Percentiles rank a stretch among this genome's conserved stretches.
Conservation (phyloP, 2,329 filamentous ascomycete genomes). For the Bimuria novae-zelandiae region DNA sequence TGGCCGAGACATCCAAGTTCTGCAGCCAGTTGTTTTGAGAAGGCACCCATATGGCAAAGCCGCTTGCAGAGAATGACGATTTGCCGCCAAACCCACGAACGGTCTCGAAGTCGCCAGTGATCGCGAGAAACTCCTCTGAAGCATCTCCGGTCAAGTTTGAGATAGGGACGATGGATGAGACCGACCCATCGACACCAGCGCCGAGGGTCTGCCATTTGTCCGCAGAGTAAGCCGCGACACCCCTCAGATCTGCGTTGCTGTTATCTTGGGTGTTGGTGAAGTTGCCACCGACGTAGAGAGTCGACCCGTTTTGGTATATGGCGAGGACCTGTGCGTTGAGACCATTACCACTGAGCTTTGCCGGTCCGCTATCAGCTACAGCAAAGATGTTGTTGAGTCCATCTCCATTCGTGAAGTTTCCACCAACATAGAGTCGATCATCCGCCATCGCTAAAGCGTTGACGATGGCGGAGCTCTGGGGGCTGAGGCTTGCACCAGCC, state of each 20-base stretch:
- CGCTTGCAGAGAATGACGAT: slow-evolving; percentile 64
- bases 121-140: slow-evolving; percentile 73
- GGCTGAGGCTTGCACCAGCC: slow-evolving; percentile 69
- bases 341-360: slow-evolving; percentile 69
- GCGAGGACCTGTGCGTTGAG: slow-evolving; percentile 78
- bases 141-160: slow-evolving; percentile 72
- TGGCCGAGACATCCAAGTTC: slow-evolving; percentile 68
- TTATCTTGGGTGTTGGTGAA: slow-evolving; percentile 75
- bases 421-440: slow-evolving; percentile 71
- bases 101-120: slow-evolving; percentile 79
- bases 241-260: slow-evolving; percentile 67
- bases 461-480: slow-evolving; percentile 67
- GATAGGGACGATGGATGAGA: slow-evolving; percentile 75
- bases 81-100: slow-evolving; percentile 71
- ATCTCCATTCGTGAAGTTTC: slow-evolving; percentile 73
- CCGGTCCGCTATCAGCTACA: slow-evolving; percentile 61
- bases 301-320: slow-evolving; percentile 68
- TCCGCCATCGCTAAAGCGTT: slow-evolving; percentile 68
- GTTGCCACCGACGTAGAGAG: slow-evolving; percentile 75
- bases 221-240: slow-evolving; percentile 74
- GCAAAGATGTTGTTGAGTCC: slow-evolving; percentile 75
- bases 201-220: slow-evolving; percentile 80
- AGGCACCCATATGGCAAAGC: slow-evolving; percentile 91
- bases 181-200: slow-evolving; percentile 80
- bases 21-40: slow-evolving; percentile 85